Conservation (phyloP, 148 eudicot species). For the Fagopyrum homotropicum region DNA sequence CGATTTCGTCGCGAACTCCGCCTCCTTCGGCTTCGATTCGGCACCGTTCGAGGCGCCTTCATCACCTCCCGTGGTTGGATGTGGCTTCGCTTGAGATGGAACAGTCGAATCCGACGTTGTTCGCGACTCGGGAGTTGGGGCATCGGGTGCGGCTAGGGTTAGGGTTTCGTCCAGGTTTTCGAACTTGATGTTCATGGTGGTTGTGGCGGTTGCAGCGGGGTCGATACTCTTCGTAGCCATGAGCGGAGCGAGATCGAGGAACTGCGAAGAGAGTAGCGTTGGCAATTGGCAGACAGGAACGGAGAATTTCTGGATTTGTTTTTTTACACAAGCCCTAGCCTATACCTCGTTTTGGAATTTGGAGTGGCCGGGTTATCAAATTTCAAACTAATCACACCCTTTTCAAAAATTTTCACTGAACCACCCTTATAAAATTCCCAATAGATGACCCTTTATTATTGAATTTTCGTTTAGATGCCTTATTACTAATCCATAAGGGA, state of each 20-base stretch:
- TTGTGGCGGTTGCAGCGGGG: not conserved
- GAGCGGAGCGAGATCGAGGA: slow-evolving; percentile 10
- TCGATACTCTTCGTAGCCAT: slow-evolving; percentile 29
- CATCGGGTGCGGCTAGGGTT: slow-evolving; percentile 10
- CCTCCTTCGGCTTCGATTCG: slow-evolving; percentile 17
- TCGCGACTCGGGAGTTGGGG: not conserved
- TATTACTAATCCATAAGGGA: no score
- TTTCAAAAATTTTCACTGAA: no score
- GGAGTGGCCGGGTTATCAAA: no score
- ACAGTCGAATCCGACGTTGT: not conserved
- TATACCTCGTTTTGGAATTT: no score
- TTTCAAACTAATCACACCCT: no score
- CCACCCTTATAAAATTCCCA: no score
- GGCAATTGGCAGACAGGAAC: not conserved
- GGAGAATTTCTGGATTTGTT: no score
- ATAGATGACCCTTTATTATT: no score
- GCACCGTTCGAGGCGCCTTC: slow-evolving; percentile 4
- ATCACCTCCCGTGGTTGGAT: not conserved
- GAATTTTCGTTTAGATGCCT: no score
- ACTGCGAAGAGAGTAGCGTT: not conserved
- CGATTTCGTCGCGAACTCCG: slow-evolving; percentile 1
- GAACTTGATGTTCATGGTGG: slow-evolving; percentile 6
- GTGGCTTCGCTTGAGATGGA: not conserved
- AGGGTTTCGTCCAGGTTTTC: slow-evolving; percentile 26
- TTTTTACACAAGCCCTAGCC: no score